Evolutionary conservation across 2,329 filamentous ascomycete species (phyloP).

Genomic region (Xenoacremonium recifei): DNA sequence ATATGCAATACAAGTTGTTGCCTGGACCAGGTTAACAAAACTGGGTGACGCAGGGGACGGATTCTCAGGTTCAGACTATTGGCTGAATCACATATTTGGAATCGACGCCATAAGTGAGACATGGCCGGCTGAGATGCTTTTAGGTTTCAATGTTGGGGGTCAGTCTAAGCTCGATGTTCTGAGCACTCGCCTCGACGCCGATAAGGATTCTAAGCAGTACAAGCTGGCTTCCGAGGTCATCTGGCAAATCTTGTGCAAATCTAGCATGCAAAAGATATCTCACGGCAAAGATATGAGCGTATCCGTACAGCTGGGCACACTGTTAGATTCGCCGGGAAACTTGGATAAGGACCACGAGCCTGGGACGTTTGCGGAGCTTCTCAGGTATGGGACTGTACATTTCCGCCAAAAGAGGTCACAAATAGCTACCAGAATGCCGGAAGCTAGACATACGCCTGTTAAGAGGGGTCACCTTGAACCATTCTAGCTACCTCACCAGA

Average conservation of each 20-base stretch:
- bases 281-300: conserved; percentile 10
- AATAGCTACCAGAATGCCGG: too few species aligned
- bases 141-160: conserved; percentile 7
- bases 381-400: too few species aligned
- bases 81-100: conserved; percentile 10
- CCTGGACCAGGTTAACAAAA: conserved; percentile 31
- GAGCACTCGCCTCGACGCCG: conserved; percentile 1
- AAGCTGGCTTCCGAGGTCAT: conserved; percentile 11
- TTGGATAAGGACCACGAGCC: too few species aligned
- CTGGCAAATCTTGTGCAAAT: conserved; percentile 7
- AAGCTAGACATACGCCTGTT: too few species aligned
- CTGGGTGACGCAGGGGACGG: conserved; percentile 23
- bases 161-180: conserved; percentile 4
- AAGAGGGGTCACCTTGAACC: too few species aligned
- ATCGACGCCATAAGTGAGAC: conserved; percentile 6
- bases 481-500: too few species aligned
- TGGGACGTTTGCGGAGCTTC: too few species aligned
- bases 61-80: conserved; percentile 23
- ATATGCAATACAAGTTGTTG: conserved; percentile 39
- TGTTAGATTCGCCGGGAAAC: too few species aligned
- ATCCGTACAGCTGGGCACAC: too few species aligned
- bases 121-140: conserved; percentile 6
- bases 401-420: too few species aligned
- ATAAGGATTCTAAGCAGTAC: conserved; percentile 8
- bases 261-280: conserved; percentile 14